phyloP scores from a whole-genome alignment of 495 filamentous ascomycete genomes.

The Penicillium turbatum region DNA sequence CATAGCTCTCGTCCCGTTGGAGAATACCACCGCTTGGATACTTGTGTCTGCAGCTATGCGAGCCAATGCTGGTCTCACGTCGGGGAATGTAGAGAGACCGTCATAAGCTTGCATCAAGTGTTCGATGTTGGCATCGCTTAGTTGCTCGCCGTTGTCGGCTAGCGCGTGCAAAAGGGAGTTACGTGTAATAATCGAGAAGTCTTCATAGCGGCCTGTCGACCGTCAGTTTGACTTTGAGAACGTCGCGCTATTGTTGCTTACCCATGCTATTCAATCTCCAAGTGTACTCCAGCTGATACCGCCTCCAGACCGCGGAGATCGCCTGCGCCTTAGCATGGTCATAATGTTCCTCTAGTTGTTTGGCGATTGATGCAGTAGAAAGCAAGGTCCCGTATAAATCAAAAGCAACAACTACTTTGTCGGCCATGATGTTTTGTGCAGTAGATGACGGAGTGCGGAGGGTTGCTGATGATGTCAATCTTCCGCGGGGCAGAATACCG shows the following conservation, averaged over 20 bases:
- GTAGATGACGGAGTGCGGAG: neutral
- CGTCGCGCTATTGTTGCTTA: conserved; percentile 23
- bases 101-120: conserved; percentile 64
- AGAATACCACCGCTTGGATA: conserved; percentile 63
- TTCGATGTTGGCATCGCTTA: conserved; percentile 40
- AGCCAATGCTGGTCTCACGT: conserved; percentile 53
- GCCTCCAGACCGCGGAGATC: conserved; percentile 55
- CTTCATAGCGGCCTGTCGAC: conserved; percentile 51
- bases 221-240: neutral
- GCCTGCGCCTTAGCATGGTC: conserved; percentile 50
- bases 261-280: conserved; percentile 82
- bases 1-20: conserved; percentile 67
- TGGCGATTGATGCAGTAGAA: conserved; percentile 62
- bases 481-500: conserved; percentile 6
- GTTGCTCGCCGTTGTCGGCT: conserved; percentile 45
- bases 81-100: conserved; percentile 63
- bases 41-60: conserved; percentile 33
- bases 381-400: conserved; percentile 74
- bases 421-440: conserved; percentile 10
- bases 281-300: conserved; percentile 74
- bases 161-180: conserved; percentile 62
- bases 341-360: conserved; percentile 47
- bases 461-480: conserved; percentile 12
- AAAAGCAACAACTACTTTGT: conserved; percentile 56
- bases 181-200: conserved; percentile 62